These are phyloP conservation scores for Botrytis tulipae DNA, from an alignment of 2,329 filamentous ascomycete species.

Conservation along the genomic window DNA sequence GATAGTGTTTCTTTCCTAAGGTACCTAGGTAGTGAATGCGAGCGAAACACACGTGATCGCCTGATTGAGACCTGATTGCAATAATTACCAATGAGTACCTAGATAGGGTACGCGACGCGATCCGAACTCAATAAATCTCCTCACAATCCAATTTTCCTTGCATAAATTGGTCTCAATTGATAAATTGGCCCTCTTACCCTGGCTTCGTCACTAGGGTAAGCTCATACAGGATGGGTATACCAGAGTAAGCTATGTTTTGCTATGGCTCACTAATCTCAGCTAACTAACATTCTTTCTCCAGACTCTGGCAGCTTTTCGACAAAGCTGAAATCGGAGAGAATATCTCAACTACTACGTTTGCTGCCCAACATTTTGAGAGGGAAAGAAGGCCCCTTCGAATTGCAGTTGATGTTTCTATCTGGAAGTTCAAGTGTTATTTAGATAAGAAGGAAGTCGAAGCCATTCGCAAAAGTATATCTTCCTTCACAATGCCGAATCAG, in stretches of 20 bases:
- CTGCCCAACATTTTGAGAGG: conserved; percentile 68
- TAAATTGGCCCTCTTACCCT: neutral
- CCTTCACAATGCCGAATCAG: neutral
- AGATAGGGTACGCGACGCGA: neutral
- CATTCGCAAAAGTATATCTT: conserved; percentile 46
- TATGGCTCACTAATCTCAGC: neutral
- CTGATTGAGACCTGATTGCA: neutral
- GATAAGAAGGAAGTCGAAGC: conserved; percentile 65
- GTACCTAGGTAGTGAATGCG: too few species aligned
- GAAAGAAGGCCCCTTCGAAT: conserved; percentile 71
- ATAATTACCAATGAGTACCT: neutral
- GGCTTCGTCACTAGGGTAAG: neutral
- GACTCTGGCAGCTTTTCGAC: conserved; percentile 16
- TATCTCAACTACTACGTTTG: conserved; percentile 46
- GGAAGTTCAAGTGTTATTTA: conserved; percentile 87
- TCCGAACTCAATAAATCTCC: neutral
- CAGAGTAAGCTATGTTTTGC: neutral
- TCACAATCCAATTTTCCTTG: neutral
- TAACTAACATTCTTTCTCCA: neutral
- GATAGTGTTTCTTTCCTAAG: neutral
- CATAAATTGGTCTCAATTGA: neutral
- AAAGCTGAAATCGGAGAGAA: conserved; percentile 14
- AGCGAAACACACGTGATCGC: neutral
- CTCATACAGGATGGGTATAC: conserved; percentile 2
- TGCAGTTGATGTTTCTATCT: conserved; percentile 90